These are phyloP conservation scores for Saturnispora diversa DNA, from an alignment of 805 yeast species.

Conservation along the genomic window DNA sequence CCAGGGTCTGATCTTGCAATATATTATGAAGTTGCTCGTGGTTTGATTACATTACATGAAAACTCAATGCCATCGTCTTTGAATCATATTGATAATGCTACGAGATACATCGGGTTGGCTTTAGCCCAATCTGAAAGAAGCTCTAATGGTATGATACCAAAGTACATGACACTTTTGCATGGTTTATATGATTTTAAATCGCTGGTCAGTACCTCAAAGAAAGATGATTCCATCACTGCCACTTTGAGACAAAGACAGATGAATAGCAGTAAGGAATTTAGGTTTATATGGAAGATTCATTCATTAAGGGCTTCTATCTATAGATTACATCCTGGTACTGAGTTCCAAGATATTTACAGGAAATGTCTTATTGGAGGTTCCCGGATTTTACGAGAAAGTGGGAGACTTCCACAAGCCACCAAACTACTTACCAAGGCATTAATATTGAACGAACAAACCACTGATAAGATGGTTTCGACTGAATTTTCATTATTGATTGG, in stretches of 20 bases:
- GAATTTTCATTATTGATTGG: conserved; percentile 34
- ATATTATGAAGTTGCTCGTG: conserved; percentile 59
- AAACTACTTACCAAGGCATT: conserved; percentile 57
- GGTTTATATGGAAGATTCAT: conserved; percentile 39
- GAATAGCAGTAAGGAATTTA: conserved; percentile 32
- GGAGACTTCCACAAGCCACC: conserved; percentile 65
- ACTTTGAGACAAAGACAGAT: conserved; percentile 19
- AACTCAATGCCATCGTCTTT: conserved; percentile 30
- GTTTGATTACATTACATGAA: conserved; percentile 39
- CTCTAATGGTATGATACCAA: conserved; percentile 43
- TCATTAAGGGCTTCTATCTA: conserved; percentile 35
- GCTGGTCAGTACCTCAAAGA: conserved; percentile 23
- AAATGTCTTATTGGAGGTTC: conserved; percentile 55
- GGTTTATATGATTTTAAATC: conserved; percentile 50
- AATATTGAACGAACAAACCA: conserved; percentile 29
- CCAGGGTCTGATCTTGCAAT: conserved; percentile 48
- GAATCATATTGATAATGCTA: conserved; percentile 41
- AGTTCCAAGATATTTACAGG: conserved; percentile 31
- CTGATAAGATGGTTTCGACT: conserved; percentile 9
- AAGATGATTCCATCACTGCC: conserved; percentile 14
- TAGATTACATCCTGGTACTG: conserved; percentile 21
- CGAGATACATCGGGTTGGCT: conserved; percentile 51
- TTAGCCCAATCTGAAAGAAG: conserved; percentile 42
- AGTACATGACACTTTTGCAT: conserved; percentile 47
- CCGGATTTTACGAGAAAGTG: conserved; percentile 55